phyloP scores from a whole-genome alignment of 352 stramenopile species.

The Phytophthora tentaculata region DNA sequence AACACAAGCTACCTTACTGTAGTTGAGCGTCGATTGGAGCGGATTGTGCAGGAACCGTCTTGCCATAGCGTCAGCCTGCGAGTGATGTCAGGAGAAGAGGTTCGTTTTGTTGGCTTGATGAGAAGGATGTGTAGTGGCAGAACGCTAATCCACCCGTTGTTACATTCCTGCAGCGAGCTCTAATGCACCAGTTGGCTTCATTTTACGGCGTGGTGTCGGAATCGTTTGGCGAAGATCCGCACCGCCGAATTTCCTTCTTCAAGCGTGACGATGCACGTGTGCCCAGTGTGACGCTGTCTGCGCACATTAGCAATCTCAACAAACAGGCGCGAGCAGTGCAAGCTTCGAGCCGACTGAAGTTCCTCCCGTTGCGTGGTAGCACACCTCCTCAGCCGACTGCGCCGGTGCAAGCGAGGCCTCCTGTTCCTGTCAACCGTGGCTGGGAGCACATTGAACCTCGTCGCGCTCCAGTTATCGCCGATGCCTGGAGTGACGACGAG shows the following conservation, averaged over 20 bases:
- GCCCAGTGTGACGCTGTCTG: slow-evolving; percentile 64
- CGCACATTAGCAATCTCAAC: slow-evolving; percentile 46
- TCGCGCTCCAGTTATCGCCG: slow-evolving; percentile 47
- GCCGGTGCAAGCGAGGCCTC: slow-evolving; percentile 22
- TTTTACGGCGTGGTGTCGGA: slow-evolving; percentile 75
- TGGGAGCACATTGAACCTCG: slow-evolving; percentile 77
- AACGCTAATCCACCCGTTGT: neutral
- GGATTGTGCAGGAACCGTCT: slow-evolving; percentile 67
- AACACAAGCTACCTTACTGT: slow-evolving; percentile 76
- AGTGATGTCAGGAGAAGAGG: slow-evolving; percentile 74
- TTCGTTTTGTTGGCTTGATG: slow-evolving; percentile 10
- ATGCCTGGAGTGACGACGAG: slow-evolving; percentile 87
- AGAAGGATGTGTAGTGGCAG: neutral
- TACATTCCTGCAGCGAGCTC: slow-evolving; percentile 42
- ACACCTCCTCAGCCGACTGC: slow-evolving; percentile 32
- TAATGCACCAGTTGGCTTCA: slow-evolving; percentile 78
- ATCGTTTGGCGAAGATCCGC: slow-evolving; percentile 77
- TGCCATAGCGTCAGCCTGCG: slow-evolving; percentile 81
- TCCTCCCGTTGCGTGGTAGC: slow-evolving; percentile 52
- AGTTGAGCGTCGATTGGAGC: slow-evolving; percentile 77
- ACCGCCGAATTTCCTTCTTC: slow-evolving; percentile 78
- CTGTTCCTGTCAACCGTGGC: slow-evolving; percentile 53
- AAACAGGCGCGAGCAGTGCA: slow-evolving; percentile 33
- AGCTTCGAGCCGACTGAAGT: slow-evolving; percentile 55
- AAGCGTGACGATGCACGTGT: slow-evolving; percentile 66